phyloP scores from a whole-genome alignment of 2,329 filamentous ascomycete species.

The Arachnomyces sp. region DNA sequence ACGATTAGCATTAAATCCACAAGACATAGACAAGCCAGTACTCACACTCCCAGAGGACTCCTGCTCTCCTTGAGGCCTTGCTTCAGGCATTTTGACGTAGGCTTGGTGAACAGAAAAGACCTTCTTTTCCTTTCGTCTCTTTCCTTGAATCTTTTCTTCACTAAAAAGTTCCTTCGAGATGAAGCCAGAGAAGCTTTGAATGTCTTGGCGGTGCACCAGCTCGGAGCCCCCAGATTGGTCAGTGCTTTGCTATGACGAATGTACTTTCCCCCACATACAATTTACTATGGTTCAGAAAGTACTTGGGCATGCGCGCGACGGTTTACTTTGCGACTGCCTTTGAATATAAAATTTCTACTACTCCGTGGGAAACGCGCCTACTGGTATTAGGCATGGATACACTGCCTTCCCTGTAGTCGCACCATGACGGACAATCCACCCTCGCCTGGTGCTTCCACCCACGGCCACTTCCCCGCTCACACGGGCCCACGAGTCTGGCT shows the following conservation, averaged over 20 bases:
- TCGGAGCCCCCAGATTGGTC: no score
- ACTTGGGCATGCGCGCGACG: no score
- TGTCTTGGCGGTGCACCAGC: no score
- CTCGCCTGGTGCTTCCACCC: slow-evolving; percentile 22
- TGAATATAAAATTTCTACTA: no score
- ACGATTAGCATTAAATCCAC: not conserved
- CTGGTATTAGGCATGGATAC: slow-evolving; percentile 19
- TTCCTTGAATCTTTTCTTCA: no score
- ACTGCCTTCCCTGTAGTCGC: slow-evolving; percentile 15
- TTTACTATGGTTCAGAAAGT: no score
- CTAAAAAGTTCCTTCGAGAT: no score
- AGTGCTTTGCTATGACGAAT: no score
- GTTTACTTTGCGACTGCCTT: not conserved
- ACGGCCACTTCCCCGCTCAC: slow-evolving; percentile 49
- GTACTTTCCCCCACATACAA: no score
- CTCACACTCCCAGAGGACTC: slow-evolving; percentile 18
- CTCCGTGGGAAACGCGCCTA: no score
- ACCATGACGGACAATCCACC: slow-evolving; percentile 30
- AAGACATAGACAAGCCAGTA: slow-evolving; percentile 6
- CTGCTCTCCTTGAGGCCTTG: slow-evolving; percentile 29
- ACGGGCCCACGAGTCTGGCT: slow-evolving; percentile 80
- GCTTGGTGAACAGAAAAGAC: not conserved
- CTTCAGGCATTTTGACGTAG: slow-evolving; percentile 30
- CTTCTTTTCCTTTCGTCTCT: no score
- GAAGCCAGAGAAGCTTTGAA: no score